These are phyloP conservation scores for Pneumocystis wakefieldiae DNA, from an alignment of 1,139 yeast genomes.

Conservation along the genomic window DNA sequence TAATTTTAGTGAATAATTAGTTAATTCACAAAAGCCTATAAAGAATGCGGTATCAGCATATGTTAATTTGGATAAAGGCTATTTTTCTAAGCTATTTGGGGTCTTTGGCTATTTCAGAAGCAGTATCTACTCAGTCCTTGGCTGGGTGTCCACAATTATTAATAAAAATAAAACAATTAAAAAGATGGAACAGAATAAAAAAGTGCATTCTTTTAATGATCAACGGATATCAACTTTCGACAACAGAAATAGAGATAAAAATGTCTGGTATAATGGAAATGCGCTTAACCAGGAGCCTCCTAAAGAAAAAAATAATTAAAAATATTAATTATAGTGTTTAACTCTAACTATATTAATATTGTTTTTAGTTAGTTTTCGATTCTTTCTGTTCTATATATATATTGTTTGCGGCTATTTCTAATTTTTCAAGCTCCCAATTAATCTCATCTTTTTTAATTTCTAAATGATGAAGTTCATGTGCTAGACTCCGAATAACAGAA, in stretches of 20 bases:
- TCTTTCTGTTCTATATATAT: neutral
- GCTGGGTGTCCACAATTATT: neutral
- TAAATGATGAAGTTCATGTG: conserved; percentile 42
- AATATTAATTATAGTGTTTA: neutral
- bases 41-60: conserved; percentile 15
- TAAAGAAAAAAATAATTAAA: neutral
- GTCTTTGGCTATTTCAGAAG: neutral
- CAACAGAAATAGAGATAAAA: neutral
- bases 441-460: conserved; percentile 18
- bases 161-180: neutral
- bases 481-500: conserved; percentile 40
- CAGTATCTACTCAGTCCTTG: neutral
- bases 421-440: conserved; percentile 20
- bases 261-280: conserved; percentile 2
- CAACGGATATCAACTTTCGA: neutral
- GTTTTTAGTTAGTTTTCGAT: neutral
- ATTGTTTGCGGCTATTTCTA: conserved; percentile 20
- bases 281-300: conserved; percentile 1
- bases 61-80: conserved; percentile 17
- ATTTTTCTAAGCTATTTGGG: conserved; percentile 22
- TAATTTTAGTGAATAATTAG: conserved; percentile 20
- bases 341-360: neutral
- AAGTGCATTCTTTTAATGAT: neutral
- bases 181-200: neutral
- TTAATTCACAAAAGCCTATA: conserved; percentile 9